These are phyloP conservation scores for Sporothrix protearum DNA, from an alignment of 2,329 filamentous ascomycete genomes.

Conservation along the genomic window DNA sequence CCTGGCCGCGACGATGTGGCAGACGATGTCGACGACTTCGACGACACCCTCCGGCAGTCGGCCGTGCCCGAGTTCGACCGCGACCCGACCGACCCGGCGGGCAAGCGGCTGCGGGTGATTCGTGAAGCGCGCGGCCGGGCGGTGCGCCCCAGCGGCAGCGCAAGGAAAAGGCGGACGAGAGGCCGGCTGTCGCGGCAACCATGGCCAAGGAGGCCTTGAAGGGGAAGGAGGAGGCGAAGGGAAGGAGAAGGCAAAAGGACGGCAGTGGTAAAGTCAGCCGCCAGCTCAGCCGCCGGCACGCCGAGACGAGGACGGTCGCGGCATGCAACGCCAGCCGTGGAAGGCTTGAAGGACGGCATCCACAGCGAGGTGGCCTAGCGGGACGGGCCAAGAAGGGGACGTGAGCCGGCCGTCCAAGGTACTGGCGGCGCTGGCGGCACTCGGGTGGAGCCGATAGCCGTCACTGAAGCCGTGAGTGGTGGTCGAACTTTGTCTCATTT, in stretches of 20 bases:
- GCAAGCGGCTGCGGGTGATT: neutral
- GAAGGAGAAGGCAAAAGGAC: neutral
- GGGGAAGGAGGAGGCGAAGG: neutral
- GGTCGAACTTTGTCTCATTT: neutral
- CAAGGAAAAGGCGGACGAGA: neutral
- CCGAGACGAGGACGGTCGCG: conserved; percentile 5
- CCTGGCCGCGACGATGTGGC: neutral
- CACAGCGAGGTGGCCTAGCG: neutral
- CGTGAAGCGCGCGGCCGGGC: neutral
- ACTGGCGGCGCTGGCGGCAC: conserved; percentile 3
- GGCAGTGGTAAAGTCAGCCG: neutral
- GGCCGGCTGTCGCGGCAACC: neutral
- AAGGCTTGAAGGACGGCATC: neutral
- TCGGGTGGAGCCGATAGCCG: conserved; percentile 19
- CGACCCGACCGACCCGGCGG: conserved; percentile 16
- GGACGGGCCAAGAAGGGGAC: too few relatives aligned
- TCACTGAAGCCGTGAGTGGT: neutral
- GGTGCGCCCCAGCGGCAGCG: neutral
- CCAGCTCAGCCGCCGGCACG: neutral
- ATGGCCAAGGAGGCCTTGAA: conserved; percentile 34
- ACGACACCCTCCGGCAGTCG: conserved; percentile 23
- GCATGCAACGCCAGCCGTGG: neutral
- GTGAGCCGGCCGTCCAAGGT: too few relatives aligned
- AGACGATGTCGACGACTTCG: conserved; percentile 21
- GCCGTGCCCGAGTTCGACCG: conserved; percentile 10